Evolutionary conservation across 2,329 filamentous ascomycete genomes (phyloP), one percentile per base, ranked within the genome.

Genomic region (Onygena corvina): DNA sequence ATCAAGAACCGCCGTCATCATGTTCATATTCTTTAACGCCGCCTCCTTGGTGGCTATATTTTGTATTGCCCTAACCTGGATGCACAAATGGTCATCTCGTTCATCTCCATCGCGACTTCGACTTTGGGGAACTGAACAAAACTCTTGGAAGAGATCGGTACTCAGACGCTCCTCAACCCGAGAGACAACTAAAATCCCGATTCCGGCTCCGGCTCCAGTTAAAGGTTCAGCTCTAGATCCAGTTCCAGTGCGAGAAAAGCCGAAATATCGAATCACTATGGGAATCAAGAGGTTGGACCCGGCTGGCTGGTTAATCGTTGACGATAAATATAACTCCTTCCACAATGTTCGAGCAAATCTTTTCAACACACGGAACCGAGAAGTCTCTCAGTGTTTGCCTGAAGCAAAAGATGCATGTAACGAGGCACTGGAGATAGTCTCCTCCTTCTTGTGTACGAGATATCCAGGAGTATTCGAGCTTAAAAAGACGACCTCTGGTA

Each of bases 221-320:
- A 20, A 8, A 31, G 29, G 9, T 4, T 11, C 29, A 31, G 3
- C 29, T 31, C 29, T 12, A 11, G 29, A 8, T 11, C 8, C 20
- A 42, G 21, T 11, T 27, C 38, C 38, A 42, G 38, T 42, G 21
- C 38, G 38, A 27, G 38, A 42, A 16, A 46, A 46, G 21, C 44
- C 27, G 27, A 59, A 62, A 53, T 67, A 69, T 44, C 62, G 65
- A 25, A 67, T 71, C 40, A 69, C 70, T 54, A 73, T 75, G 66
- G 71, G 72, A 12, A 61, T 76, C 12, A 66, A 64, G 48, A 70
- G 66, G 49, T 60, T 73, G n/a, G 69, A 71, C 31, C 55, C 58
- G 18, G 56, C 61, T 16, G 71, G 73, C 50, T 76, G 73, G 74
- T 64, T 76, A 9, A 69, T 64, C 0, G 57, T 76, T 44, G 71